Evolutionary conservation across 176 grass and related monocot genomes (phyloP).

Genomic region (Rhipidocladum racemiflorum): DNA sequence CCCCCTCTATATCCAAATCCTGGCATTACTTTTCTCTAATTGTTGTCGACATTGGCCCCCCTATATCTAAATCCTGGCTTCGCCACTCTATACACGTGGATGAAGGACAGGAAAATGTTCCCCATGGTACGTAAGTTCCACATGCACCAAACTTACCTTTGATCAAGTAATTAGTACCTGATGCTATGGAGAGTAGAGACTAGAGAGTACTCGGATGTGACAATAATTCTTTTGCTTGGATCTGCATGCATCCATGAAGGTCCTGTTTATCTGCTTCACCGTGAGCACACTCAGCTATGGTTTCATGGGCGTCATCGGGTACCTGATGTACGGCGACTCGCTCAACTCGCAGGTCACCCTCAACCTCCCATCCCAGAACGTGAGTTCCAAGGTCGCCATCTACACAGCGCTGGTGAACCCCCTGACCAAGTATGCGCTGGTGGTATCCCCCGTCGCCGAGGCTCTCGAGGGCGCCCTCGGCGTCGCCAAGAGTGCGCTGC

Average conservation of each 20-base stretch:
- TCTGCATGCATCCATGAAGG: constrained; percentile 18
- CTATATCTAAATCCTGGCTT: no score
- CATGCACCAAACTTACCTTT: no score
- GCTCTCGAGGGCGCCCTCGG: constrained; percentile 25
- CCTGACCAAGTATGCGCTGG: constrained; percentile 40
- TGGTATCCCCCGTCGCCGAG: constrained; percentile 9
- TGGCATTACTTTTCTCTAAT: no score
- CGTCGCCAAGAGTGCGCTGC: constrained; percentile 2
- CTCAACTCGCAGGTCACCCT: constrained; percentile 40
- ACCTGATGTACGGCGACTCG: constrained; percentile 48
- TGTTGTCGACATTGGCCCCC: no score
- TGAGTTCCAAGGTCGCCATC: constrained; percentile 48
- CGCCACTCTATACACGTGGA: no score
- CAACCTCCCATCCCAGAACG: constrained; percentile 29
- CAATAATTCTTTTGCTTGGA: background rate
- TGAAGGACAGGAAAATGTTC: constrained; percentile 47
- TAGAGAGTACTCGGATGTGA: no score
- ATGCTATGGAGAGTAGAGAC: no score
- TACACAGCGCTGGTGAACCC: constrained; percentile 55
- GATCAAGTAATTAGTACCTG: no score
- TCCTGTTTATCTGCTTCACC: constrained; percentile 34
- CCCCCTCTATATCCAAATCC: no score
- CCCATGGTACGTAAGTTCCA: constrained; percentile 23
- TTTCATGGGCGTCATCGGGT: constrained; percentile 35
- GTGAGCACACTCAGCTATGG: constrained; percentile 45